Base-by-base conservation (phyloP, 305 asterid species). In the Andrographis paniculata region DNA sequence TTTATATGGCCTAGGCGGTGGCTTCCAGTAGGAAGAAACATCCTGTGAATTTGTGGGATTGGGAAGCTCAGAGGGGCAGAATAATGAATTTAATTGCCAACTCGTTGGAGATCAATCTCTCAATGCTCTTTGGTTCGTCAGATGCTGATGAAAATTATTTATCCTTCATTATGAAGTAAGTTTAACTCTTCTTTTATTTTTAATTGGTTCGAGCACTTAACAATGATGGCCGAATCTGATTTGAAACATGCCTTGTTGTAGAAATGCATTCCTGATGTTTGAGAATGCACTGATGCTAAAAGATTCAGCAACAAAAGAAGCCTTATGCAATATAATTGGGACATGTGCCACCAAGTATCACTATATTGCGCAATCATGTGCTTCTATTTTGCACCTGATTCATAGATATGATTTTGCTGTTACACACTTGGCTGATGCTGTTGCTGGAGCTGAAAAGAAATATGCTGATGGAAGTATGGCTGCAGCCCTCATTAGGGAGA, bases 301-400 rank as follows among this genome's bases (percentile, higher is more conserved):
- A 66, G 91, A 89, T 62, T 41, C 80, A n/a, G 91, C 77, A 53
- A 59, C 88, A 23, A 85, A 73, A 69, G 88, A 80, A 48, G 88
- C 94, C 41, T 56, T 85, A 55, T 79, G 82, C 55, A 93, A 95
- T 45, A 78, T 85, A 60, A 65, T 89, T 55, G 98, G 95, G 58
- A 73, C 93, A 22, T 89, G 95, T 58, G 80, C 98, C 44, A 85
- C 95, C 21, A 82, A 78, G 70, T 85, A 79, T 62, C 95, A 80
- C 63, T 85, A 85, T 54, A 53, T 64, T 45, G 71, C 80, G 18
- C 95, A 76, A 58, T 74, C 98, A 43, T 77, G 93, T 73, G 98
- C 94, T 40, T 85, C 98, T 56, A 85, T 82, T 50, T 44, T 85
- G 71, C 95, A 89, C 71, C 57, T 85, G 53, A 70, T 89, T 54